Conservation (phyloP, 495 filamentous ascomycete genomes). For the Parathielavia hyrcaniae region DNA sequence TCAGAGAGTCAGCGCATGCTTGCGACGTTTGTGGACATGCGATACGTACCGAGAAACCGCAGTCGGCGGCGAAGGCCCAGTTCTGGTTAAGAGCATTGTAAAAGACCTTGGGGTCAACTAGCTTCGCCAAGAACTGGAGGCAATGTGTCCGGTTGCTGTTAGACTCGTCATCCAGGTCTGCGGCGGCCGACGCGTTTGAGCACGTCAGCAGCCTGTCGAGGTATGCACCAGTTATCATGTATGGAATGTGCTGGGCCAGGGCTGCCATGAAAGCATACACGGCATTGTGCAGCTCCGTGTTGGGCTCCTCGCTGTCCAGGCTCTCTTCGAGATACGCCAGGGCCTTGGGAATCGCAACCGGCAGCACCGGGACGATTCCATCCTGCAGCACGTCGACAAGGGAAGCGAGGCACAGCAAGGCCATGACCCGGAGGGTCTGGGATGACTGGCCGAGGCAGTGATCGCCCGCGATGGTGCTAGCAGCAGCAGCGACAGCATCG, state of each 20-base stretch:
- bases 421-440: constrained; percentile 65
- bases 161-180: constrained; percentile 48
- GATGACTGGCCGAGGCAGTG: constrained; percentile 70
- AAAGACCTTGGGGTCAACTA: constrained; percentile 59
- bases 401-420: constrained; percentile 80
- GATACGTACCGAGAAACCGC: constrained; percentile 53
- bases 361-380: constrained; percentile 73
- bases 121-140: constrained; percentile 62
- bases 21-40: not conserved
- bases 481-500: constrained; percentile 57
- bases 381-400: constrained; percentile 82
- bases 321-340: constrained; percentile 61
- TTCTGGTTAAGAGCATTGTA: constrained; percentile 65
- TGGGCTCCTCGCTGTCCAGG: constrained; percentile 46
- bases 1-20: constrained; percentile 15
- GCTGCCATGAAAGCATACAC: constrained; percentile 70
- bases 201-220: constrained; percentile 62
- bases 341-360: constrained; percentile 62
- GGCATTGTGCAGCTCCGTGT: constrained; percentile 68
- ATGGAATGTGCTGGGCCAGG: constrained; percentile 74
- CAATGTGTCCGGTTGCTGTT: constrained; percentile 62
- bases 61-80: constrained; percentile 54
- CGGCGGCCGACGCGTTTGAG: constrained; percentile 62
- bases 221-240: constrained; percentile 70
- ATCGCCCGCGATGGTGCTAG: constrained; percentile 65